Evolutionary conservation across 2,329 filamentous ascomycete species (phyloP).

Genomic region (Trematosphaeria pertusa): DNA sequence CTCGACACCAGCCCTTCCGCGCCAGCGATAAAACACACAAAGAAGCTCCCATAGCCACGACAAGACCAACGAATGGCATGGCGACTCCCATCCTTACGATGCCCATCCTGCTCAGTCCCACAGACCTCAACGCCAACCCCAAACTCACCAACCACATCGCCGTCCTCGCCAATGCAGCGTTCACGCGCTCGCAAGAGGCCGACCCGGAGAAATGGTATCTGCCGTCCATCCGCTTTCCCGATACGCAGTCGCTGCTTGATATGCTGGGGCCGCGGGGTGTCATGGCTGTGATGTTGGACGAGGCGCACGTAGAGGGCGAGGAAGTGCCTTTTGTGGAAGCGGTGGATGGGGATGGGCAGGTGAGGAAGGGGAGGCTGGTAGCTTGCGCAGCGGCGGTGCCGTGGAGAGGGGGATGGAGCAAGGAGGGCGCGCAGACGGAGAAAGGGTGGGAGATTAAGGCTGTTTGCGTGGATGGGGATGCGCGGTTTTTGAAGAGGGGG

Average conservation of each 20-base stretch:
- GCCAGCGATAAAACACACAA: too few relatives aligned
- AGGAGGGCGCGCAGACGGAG: conserved; percentile 23
- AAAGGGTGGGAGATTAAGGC: conserved; percentile 37
- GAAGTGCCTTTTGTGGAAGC: not conserved
- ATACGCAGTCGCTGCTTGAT: conserved; percentile 16
- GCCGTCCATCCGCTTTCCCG: conserved; percentile 18
- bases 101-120: conserved; percentile 18
- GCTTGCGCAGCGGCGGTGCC: conserved; percentile 31
- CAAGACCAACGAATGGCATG: too few relatives aligned
- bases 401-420: conserved; percentile 31
- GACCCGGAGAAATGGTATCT: conserved; percentile 25
- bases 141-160: conserved; percentile 19
- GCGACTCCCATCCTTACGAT: conserved; percentile 13
- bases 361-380: conserved; percentile 18
- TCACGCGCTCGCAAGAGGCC: conserved; percentile 19
- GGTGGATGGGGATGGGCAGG: not conserved
- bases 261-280: conserved; percentile 21
- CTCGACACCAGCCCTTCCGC: too few relatives aligned
- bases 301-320: not conserved
- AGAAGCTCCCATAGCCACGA: too few relatives aligned
- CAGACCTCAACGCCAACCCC: conserved; percentile 15
- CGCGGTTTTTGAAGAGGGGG: conserved; percentile 24
- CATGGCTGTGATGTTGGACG: conserved; percentile 26
- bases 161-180: conserved; percentile 28
- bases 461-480: conserved; percentile 28